Base-by-base conservation (phyloP, 768 basidiomycete species). In the Mycena venus region DNA sequence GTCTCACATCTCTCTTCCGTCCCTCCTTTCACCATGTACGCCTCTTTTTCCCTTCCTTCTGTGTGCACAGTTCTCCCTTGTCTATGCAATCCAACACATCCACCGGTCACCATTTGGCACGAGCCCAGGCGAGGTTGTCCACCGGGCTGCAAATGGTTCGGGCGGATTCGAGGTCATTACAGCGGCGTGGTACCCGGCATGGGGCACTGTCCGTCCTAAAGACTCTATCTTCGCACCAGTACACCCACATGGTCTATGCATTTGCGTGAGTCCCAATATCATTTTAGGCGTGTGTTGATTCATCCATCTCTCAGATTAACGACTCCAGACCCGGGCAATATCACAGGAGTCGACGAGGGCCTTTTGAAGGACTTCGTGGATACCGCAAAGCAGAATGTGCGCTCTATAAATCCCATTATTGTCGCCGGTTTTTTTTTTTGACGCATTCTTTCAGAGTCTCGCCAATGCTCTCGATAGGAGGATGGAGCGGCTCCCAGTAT, bases 401-500 rank as follows among this genome's bases (percentile, higher is more conserved):
- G 82, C 31, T 21, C 14, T 5, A 49, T 83, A 0, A 82, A 85
- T 36, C n/a, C n/a, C n/a, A 3, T 86, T 21, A 4, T 32, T 9
- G 7, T 51, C 32, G 34, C 14, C 11, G 40, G 29, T n/a, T 36
- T 4, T 5, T 34, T 2, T 8, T 19, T 19, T 15, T 55, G 17
- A 34, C 23, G 85, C 86, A 17, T 9, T 67, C 19, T 42, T 73
- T 12, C 31, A 92, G 92, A 81, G 92, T 92, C 12, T 86, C 88
- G 73, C 89, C 92, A 1, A 78, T 89, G 49, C 81, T 93, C 40
- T 89, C 91, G 38, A 84, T 93, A 38, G 93, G 92, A 60, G 93
- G 93, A 14, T 93, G 92, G 91, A 88, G 86, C 11, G 92, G 92
- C 14, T 91, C 90, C 2, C 82, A 83, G 17, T 92, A 86, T 81